Evolutionary conservation across 345 rosid genomes (phyloP).

Genomic region (Microthlaspi erraticum): DNA sequence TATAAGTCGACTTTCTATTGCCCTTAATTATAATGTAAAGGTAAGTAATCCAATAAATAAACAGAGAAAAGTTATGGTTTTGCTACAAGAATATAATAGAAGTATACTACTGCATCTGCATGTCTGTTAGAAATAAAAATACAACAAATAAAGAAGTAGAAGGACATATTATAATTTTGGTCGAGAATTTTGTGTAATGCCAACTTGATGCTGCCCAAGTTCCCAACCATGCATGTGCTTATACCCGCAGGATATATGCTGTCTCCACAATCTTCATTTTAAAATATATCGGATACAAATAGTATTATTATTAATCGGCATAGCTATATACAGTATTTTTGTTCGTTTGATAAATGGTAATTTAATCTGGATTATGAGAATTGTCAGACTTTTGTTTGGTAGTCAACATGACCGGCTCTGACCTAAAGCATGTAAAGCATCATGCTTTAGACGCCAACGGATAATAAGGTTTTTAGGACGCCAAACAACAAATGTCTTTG

Average conservation of each 20-base stretch:
- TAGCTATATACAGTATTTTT: too few relatives aligned
- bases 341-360: too few relatives aligned
- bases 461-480: too few relatives aligned
- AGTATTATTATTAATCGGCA: not conserved
- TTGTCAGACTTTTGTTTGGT: too few relatives aligned
- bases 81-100: not conserved
- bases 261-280: constrained; percentile 21
- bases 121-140: not conserved
- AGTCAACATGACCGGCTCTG: too few relatives aligned
- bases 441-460: too few relatives aligned
- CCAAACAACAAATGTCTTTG: too few relatives aligned
- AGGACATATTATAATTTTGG: constrained; percentile 27
- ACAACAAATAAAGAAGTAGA: not conserved
- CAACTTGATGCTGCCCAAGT: constrained; percentile 48
- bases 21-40: not conserved
- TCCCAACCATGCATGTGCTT: constrained; percentile 48
- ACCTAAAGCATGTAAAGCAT: too few relatives aligned
- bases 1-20: not conserved
- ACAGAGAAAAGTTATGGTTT: not conserved
- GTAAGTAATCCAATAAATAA: constrained; percentile 6
- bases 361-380: too few relatives aligned
- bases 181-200: constrained; percentile 42
- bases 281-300: not conserved
- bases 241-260: constrained; percentile 23
- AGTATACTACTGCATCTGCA: too few relatives aligned